A percentile compares a stretch with the other conserved stretches of the same genome.
Evolutionary conservation across 345 rosid species (phyloP).

Genomic region (Gossypium anomalum): DNA sequence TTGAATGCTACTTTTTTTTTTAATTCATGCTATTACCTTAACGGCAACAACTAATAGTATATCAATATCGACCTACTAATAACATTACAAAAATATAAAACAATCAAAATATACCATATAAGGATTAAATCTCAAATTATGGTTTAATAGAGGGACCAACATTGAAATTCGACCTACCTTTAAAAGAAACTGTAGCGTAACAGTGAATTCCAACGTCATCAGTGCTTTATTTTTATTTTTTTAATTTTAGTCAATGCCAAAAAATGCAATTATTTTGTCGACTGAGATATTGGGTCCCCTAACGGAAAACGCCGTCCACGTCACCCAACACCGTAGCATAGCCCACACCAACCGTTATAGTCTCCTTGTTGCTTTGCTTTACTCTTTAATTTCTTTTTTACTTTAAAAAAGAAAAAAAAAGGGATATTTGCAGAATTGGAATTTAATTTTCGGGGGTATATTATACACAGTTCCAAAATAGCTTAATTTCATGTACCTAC

Average conservation of each 20-base stretch:
- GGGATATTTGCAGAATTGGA: neutral
- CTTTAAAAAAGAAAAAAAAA: neutral
- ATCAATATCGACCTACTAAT: neutral
- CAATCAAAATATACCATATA: neutral
- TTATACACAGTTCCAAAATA: neutral
- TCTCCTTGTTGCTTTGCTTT: neutral
- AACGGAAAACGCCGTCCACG: slow-evolving; percentile 28
- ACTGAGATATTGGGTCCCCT: neutral
- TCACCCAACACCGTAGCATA: neutral
- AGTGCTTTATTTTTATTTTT: neutral
- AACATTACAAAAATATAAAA: neutral
- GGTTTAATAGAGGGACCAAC: neutral
- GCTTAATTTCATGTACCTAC: neutral
- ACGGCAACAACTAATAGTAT: fast-evolving
- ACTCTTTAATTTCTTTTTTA: neutral
- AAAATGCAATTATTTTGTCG: neutral
- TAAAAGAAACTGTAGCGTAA: neutral
- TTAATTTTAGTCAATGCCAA: slow-evolving; percentile 13
- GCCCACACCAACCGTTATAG: slow-evolving; percentile 14
- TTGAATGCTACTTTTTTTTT: no score
- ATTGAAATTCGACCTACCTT: neutral
- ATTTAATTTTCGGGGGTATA: neutral
- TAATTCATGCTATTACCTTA: no score
- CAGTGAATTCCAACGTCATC: slow-evolving; percentile 11
- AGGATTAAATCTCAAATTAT: neutral